A percentile compares a stretch with the other conserved stretches of the same genome.
Conservation (phyloP, 345 rosid genomes). For the Gynandropsis gynandra region DNA sequence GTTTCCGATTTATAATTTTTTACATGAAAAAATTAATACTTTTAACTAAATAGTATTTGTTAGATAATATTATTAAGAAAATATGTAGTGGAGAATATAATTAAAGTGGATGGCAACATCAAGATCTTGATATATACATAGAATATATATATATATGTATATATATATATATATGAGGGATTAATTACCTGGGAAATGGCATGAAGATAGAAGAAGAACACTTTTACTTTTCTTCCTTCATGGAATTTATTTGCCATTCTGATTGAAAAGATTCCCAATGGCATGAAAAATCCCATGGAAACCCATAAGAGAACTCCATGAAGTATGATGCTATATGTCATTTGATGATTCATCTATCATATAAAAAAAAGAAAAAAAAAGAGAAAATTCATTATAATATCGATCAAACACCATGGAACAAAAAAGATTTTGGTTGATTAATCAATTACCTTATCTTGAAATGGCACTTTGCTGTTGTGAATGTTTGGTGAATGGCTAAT, state of each 20-base stretch:
- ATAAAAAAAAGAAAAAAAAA: not conserved
- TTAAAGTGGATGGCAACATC: conserved; percentile 18
- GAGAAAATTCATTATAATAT: not conserved
- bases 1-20: conserved; percentile 1
- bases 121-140: not conserved
- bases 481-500: conserved; percentile 22
- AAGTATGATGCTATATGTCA: conserved; percentile 44
- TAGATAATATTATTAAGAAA: conserved; percentile 4
- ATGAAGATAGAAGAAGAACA: conserved; percentile 47
- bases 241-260: conserved; percentile 54
- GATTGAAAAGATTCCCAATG: conserved; percentile 60
- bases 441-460: conserved; percentile 11
- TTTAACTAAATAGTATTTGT: not conserved
- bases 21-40: too few species aligned
- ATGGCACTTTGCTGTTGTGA: conserved; percentile 18
- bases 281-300: conserved; percentile 81
- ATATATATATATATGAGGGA: too few species aligned
- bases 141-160: not conserved
- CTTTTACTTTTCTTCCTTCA: conserved; percentile 44
- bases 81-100: conserved; percentile 16
- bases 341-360: conserved; percentile 44
- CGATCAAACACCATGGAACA: not conserved
- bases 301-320: conserved; percentile 86
- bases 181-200: not conserved
- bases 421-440: not conserved